phyloP scores from a whole-genome alignment of 352 stramenopile species.

The Salisapilia sapeloensis region DNA sequence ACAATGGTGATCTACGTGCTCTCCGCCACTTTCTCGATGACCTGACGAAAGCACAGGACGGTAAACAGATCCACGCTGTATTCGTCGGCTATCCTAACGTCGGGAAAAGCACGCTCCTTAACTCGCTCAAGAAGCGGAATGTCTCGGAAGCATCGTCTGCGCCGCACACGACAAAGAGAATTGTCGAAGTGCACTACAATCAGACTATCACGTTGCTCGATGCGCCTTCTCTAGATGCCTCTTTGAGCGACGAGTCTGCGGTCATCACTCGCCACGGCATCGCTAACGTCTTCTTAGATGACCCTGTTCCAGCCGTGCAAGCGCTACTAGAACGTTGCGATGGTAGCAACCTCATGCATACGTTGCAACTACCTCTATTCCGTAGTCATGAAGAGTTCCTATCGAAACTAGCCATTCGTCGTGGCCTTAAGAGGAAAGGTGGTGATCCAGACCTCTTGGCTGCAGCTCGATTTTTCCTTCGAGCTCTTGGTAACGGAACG shows the following conservation, averaged over 20 bases:
- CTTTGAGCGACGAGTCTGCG: conserved; percentile 76
- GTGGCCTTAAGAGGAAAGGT: conserved; percentile 91
- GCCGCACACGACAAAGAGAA: conserved; percentile 60
- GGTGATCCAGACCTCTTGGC: conserved; percentile 92
- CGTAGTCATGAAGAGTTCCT: conserved; percentile 89
- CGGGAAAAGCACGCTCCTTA: conserved; percentile 90
- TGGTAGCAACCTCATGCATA: conserved; percentile 90
- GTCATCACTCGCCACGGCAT: conserved; percentile 91
- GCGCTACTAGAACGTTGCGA: conserved; percentile 84
- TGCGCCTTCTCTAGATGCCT: conserved; percentile 93
- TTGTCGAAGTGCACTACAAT: conserved; percentile 90
- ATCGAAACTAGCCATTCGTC: conserved; percentile 86
- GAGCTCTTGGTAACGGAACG: conserved; percentile 39
- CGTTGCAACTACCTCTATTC: conserved; percentile 91
- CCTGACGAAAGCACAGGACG: conserved; percentile 72
- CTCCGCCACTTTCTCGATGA: conserved; percentile 94
- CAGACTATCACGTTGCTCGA: conserved; percentile 94
- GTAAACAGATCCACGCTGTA: conserved; percentile 82
- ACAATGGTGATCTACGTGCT: conserved; percentile 73
- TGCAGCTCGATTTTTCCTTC: conserved; percentile 82
- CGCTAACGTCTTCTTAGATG: conserved; percentile 86
- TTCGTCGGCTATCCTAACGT: conserved; percentile 98
- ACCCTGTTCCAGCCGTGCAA: conserved; percentile 87
- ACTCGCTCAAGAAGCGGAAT: conserved; percentile 83
- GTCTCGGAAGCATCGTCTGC: conserved; percentile 26